Evolutionary conservation across 129 eudicot genomes (phyloP).

Genomic region (Arctium lappa): DNA sequence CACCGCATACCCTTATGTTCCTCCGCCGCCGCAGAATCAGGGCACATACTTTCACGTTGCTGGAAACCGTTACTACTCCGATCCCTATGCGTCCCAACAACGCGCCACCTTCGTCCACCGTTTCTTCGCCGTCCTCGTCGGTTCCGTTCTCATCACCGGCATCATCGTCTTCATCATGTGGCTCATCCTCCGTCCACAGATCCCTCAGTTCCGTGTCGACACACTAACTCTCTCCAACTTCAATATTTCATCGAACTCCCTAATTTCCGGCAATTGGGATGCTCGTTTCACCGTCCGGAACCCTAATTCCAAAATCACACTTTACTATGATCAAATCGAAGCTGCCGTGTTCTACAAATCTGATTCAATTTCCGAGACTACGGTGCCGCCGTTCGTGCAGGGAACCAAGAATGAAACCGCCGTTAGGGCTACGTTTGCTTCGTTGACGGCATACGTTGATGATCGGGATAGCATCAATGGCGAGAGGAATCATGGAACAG

Average conservation of each 20-base stretch:
- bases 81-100: slow-evolving; percentile 30
- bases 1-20: slow-evolving; percentile 47
- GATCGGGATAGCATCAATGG: slow-evolving; percentile 15
- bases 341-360: slow-evolving; percentile 25
- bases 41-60: slow-evolving; percentile 17
- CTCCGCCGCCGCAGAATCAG: slow-evolving; percentile 20
- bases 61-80: slow-evolving; percentile 26
- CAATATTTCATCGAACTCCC: slow-evolving; percentile 15
- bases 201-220: slow-evolving; percentile 57
- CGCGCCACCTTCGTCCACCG: slow-evolving; percentile 61
- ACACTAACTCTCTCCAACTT: slow-evolving; percentile 39
- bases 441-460: slow-evolving; percentile 22
- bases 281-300: slow-evolving; percentile 39
- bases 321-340: slow-evolving; percentile 35
- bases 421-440: slow-evolving; percentile 38
- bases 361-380: slow-evolving; percentile 15
- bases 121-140: slow-evolving; percentile 41
- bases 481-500: slow-evolving; percentile 33
- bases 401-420: slow-evolving; percentile 30
- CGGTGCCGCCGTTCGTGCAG: slow-evolving; percentile 53
- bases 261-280: slow-evolving; percentile 38
- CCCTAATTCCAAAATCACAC: slow-evolving; percentile 52
- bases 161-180: slow-evolving; percentile 43
- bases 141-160: slow-evolving; percentile 43
- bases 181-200: slow-evolving; percentile 59